phyloP scores from a whole-genome alignment of 257 asterid species.

The Solanum megistacrolobum region DNA sequence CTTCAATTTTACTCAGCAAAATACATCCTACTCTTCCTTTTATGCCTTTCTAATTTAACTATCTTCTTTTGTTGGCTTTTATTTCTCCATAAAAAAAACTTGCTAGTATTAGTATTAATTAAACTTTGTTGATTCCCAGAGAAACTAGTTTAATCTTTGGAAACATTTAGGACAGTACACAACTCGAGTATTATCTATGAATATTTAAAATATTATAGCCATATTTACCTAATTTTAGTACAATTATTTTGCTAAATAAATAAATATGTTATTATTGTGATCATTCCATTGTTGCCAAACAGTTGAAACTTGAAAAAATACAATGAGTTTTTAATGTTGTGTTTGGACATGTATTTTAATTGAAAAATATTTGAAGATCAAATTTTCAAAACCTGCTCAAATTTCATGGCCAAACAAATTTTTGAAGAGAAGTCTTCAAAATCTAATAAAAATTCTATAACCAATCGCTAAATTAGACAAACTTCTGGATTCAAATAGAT shows the following conservation, averaged over 20 bases:
- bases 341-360: not conserved
- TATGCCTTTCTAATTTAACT: not conserved
- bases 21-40: not conserved
- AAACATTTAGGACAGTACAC: not conserved
- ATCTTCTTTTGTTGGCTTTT: not conserved
- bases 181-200: not conserved
- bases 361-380: not conserved
- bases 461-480: not conserved
- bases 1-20: not conserved
- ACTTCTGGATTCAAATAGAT: not conserved
- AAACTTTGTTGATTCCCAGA: not conserved
- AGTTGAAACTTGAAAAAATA: not conserved
- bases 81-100: not conserved
- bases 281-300: not conserved
- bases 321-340: not conserved
- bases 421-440: not conserved
- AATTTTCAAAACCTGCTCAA: not conserved
- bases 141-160: too few species aligned
- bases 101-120: not conserved
- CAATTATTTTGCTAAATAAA: not conserved
- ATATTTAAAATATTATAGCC: not conserved
- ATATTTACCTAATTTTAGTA: not conserved
- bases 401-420: not conserved
- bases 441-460: not conserved
- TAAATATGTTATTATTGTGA: not conserved